Evolutionary conservation across 495 filamentous ascomycete genomes (phyloP), one percentile per base, ranked within the genome.

Genomic region (Durotheca rogersii): DNA sequence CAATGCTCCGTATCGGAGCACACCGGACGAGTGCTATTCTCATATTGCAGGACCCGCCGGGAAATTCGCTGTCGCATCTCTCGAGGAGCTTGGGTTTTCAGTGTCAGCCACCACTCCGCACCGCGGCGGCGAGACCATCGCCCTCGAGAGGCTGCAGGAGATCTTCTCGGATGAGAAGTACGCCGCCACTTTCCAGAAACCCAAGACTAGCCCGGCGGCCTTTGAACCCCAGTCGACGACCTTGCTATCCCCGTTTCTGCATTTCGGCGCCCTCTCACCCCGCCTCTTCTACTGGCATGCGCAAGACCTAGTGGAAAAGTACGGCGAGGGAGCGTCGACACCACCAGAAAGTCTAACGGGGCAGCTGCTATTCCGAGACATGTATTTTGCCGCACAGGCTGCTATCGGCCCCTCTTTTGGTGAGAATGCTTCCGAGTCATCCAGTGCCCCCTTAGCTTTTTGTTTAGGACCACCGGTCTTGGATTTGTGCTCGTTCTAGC

Each of bases 371-470:
- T 89, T 89, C 60, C 72, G 85, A 0, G 85, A 89, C 47, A 89
- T 88, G 85, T 89, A 87, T 67, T 87, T 89, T 48, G 84, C 71
- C 23, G 85, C 85, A 0, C 84, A 89, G 60, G 81, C 84, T 1
- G 71, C 74, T 0, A 67, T 88, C 2, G 84, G 85, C 2, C 70
- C 74, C 37, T 44, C 67, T 0, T 88, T 82, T 53, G 69, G 55
- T 53, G 64, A 49, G 55, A 5, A 46, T 11, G 32, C 12, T 18
- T 12, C 15, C 10, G 2, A 1, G 2, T 30, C 4, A 3, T 18
- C 1, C 6, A 18, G 29, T 6, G 1, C 6, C 15, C 9, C 12
- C 15, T 37, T 4, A 4, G 23, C 9, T 27, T 27, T 27, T 27
- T 4, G 23, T 27, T 4, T 27, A 27, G 4, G 23, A 27, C n/a